Evolutionary conservation across 148 eudicot genomes (phyloP).

Genomic region (Heliosperma pusillum): DNA sequence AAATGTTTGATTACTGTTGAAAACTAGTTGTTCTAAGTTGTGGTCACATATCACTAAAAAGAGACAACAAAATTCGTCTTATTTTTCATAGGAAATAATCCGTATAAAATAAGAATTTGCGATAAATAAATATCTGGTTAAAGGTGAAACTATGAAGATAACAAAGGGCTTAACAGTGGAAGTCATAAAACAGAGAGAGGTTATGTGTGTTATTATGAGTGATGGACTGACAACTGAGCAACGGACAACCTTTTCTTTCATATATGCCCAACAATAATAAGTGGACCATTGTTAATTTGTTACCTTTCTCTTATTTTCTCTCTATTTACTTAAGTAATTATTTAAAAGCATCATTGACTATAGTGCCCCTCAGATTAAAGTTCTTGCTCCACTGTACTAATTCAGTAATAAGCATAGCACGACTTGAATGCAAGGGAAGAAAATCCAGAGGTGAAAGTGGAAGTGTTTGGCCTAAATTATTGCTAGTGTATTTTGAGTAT

Average conservation of each 20-base stretch:
- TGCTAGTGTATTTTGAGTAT: too few relatives aligned
- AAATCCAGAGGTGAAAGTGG: neutral
- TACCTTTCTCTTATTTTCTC: constrained; percentile 17
- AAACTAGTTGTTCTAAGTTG: too few relatives aligned
- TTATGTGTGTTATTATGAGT: constrained; percentile 29
- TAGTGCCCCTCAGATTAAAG: constrained; percentile 4
- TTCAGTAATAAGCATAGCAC: neutral
- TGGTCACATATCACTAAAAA: too few relatives aligned
- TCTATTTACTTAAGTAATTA: constrained; percentile 15
- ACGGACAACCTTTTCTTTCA: constrained; percentile 35
- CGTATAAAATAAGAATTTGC: too few relatives aligned
- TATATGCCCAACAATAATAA: constrained; percentile 25
- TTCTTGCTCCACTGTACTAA: neutral
- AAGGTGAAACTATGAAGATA: constrained; percentile 8
- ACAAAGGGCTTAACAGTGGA: constrained; percentile 35
- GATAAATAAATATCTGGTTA: neutral
- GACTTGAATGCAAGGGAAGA: neutral
- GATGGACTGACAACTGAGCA: constrained; percentile 36
- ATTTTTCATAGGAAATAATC: too few relatives aligned
- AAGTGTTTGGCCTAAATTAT: neutral
- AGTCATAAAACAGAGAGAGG: constrained; percentile 19
- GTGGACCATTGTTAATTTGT: constrained; percentile 41
- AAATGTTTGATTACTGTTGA: too few relatives aligned
- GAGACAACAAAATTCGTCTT: too few relatives aligned
- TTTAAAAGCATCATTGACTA: constrained; percentile 13